Evolutionary conservation across 768 basidiomycete genomes (phyloP), one percentile per base, ranked within the genome.

Genomic region (Tricholoma hemisulphureum): DNA sequence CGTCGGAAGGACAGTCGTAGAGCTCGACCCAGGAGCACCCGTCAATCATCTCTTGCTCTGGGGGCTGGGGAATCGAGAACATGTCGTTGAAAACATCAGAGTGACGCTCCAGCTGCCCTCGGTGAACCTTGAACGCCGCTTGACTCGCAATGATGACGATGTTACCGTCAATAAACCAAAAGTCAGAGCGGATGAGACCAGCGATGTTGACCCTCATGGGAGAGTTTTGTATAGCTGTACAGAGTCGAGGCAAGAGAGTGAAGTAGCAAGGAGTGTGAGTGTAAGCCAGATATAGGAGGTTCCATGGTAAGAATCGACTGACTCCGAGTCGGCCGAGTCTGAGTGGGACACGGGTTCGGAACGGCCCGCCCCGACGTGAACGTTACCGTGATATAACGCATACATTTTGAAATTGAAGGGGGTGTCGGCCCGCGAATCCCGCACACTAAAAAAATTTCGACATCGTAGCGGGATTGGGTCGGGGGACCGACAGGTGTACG

Each of bases 81-180:
- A 90, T 72, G 59, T 81, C 85, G 58, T 78, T 77, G 69, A 92
- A 91, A n/a, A 91, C 77, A 37, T 91, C 89, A 0, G 89, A 90
- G 58, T 91, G 89, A 5, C 90, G 81, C 57, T 80, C 80, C 23
- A 92, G 79, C 62, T 89, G 87, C 0, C 89, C 88, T 5, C 82
- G 80, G 64, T 91, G 89, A 4, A 91, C 87, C 60, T 86, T 89
- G 78, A 90, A 91, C 0, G 80, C 83, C 11, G 80, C 80, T 18
- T 71, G 69, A 0, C 78, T 80, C 1, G 84, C 79, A 53, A 88
- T 70, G 53, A 91, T 77, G 53, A 89, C 73, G 41, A 89, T 73
- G 65, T 89, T 91, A 10, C 89, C 89, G 63, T 91, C 89, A 0
- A 71, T 60, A 66, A 91, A 91, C 87, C 87, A 91, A 65, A 90